Evolutionary conservation across 768 basidiomycete species (phyloP), one percentile per base, ranked within the genome.

Genomic region (Rhizopogon sp.): DNA sequence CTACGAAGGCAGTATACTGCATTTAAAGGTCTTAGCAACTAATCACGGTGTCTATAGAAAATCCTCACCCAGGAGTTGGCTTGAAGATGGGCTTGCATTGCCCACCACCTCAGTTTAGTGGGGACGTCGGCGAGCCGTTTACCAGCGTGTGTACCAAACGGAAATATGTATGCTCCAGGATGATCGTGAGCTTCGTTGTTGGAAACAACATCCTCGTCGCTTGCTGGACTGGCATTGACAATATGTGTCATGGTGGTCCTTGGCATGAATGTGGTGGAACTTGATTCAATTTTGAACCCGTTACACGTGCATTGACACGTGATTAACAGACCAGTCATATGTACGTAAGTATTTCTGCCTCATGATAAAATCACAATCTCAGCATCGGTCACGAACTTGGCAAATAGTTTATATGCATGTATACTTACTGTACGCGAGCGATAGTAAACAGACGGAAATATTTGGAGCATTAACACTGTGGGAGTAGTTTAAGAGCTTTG

Each of bases 151-250:
- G 1, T 4, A 5, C 42, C 20, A 20, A 46, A 55, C 3, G 66
- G 64, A n/a, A 43, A 33, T 41, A 57, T 56, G 33, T 62, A 62
- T 43, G 55, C 56, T 13, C 65, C 57, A 51, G 64, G 63, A 35
- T 58, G 50, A 40, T 54, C 45, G 25, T 46, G 41, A 10, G 7
- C 37, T 53, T 40, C 6, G 17, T 52, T 17, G 42, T 3, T 31
- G n/a, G 46, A 10, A n/a, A 13, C 42, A 10, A 53, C 14, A 46
- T 6, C 17, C 9, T n/a, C 3, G 6, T 20, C 8, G 8, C 31
- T 33, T 33, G 31, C 8, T 33, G 31, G 31, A 33, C 31, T 20
- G 6, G 17, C 17, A 17, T 47, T 25, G 25, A 4, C 25, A 4
- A 25, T 25, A 25, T 25, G 7, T 11, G 17, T 13, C 46, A 47